Conservation (phyloP, 2,329 filamentous ascomycete species). For the Aspergillus hortae region DNA sequence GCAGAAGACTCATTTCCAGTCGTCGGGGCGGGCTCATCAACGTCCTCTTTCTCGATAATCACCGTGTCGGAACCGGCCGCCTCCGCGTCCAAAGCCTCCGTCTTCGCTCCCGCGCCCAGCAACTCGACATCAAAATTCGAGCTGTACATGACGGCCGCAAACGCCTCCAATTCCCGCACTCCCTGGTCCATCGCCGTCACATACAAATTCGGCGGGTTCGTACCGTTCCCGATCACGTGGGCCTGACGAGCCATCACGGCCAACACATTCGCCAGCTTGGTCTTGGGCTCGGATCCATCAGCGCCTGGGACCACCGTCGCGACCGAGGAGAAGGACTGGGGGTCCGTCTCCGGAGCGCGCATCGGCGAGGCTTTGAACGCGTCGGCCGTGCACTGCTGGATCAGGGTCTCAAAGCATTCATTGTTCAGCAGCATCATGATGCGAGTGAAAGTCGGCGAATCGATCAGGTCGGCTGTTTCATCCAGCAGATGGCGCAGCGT, state of each 20-base stretch:
- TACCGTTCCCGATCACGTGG: conserved; percentile 77
- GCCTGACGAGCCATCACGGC: conserved; percentile 89
- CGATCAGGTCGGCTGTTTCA: conserved; percentile 92
- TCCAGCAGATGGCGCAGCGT: conserved; percentile 81
- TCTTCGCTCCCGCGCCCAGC: conserved; percentile 20
- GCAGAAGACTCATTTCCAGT: conserved; percentile 20
- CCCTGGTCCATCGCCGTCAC: conserved; percentile 42
- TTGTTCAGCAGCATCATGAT: conserved; percentile 85
- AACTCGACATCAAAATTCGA: conserved; percentile 43
- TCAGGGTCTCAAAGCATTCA: conserved; percentile 76
- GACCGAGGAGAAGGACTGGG: conserved; percentile 39
- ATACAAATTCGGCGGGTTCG: conserved; percentile 44
- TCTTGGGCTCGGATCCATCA: conserved; percentile 43
- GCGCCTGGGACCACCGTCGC: conserved; percentile 37
- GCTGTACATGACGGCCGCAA: conserved; percentile 49
- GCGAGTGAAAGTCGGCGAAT: conserved; percentile 85
- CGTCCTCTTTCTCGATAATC: conserved; percentile 16
- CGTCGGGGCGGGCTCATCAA: conserved; percentile 4
- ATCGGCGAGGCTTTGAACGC: conserved; percentile 61
- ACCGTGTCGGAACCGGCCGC: conserved; percentile 11
- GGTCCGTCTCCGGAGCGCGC: conserved; percentile 41
- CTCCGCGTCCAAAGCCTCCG: conserved; percentile 8
- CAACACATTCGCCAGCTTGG: conserved; percentile 83
- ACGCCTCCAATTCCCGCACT: conserved; percentile 47
- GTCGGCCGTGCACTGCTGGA: conserved; percentile 74